Base-by-base conservation (phyloP, 1,139 yeast genomes). In the Kazachstania sp. region DNA sequence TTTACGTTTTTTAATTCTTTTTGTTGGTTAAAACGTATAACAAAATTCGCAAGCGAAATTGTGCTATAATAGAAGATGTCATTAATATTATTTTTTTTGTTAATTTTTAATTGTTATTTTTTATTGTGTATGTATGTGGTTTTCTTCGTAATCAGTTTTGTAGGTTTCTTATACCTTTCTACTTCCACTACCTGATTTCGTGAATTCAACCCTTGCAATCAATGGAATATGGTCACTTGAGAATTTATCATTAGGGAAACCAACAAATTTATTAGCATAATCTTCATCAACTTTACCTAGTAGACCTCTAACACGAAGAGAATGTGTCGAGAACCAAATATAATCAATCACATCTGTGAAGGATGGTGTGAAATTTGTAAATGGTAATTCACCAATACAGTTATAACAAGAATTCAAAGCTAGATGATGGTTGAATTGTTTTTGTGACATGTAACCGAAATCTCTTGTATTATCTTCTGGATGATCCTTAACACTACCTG, bases 211-310 rank as follows among this genome's bases (percentile, higher is more conserved):
- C 64, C 81, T 80, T 29, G 92, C 73, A 49, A 88, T 77, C 54
- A 90, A 71, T 16, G 97, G 92, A 59, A 90, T 79, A 68, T 92
- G 97, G 67, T 92, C 98, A 41, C 96, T 86, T 34, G 97, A 97
- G 70, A 85, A 84, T 64, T 88, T 86, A 18, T 90, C 88, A 64
- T 87, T 87, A 20, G 99, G 99, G 67, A 92, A 81, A 9, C 97
- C 99, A 61, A 92, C 84, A 54, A 82, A 80, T 55, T 82, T 81
- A 50, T 77, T 72, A 40, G 83, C 74, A 65, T 92, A 92, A 7
- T 82, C 83, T 46, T 75, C 76, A 64, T 90, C 97, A 41, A 90
- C 79, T 57, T 80, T 80, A 39, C 97, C 97, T 52, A 92, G 71
- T 55, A 94, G 71, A 13, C 96, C 97, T 59, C 81, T 82, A 9